Evolutionary conservation across 768 basidiomycete species (phyloP).

Genomic region (Mycena rebaudengoi): DNA sequence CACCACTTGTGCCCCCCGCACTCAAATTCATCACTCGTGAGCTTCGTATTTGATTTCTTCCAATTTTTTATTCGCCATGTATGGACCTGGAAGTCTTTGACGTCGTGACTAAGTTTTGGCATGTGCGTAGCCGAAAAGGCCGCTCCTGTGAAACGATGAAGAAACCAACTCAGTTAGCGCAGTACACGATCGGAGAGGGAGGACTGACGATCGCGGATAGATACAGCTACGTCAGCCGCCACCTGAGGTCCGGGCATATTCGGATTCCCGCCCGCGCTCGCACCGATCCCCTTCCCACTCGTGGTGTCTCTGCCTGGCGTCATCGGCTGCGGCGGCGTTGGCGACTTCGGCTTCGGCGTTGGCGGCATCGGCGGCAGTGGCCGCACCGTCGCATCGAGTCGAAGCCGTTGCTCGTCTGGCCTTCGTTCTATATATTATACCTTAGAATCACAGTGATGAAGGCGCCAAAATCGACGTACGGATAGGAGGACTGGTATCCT

Average conservation of each 20-base stretch:
- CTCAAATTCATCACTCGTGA: slow-evolving; percentile 92
- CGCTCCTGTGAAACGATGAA: slow-evolving; percentile 66
- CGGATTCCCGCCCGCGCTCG: too few species aligned
- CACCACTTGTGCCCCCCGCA: slow-evolving; percentile 98
- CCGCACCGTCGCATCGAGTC: background rate
- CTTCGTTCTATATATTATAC: background rate
- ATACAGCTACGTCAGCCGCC: slow-evolving; percentile 86
- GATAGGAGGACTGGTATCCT: too few species aligned
- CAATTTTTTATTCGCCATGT: slow-evolving; percentile 87
- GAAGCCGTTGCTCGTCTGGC: background rate
- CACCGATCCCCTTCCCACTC: background rate
- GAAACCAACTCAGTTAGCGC: slow-evolving; percentile 31
- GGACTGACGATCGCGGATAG: slow-evolving; percentile 82
- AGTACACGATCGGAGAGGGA: slow-evolving; percentile 10
- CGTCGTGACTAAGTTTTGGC: slow-evolving; percentile 96
- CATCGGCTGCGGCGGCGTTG: background rate
- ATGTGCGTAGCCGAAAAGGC: slow-evolving; percentile 96
- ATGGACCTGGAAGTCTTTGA: slow-evolving; percentile 95
- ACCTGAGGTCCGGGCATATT: too few species aligned
- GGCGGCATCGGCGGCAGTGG: background rate
- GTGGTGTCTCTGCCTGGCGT: background rate
- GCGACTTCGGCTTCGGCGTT: background rate
- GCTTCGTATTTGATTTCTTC: slow-evolving; percentile 95
- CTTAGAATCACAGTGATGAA: background rate
- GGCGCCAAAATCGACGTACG: background rate